A percentile compares a stretch with the other conserved stretches of the same genome.
These are phyloP conservation scores for Nannochloris sp. DNA, from an alignment of 139 green algal species.

Conservation along the genomic window DNA sequence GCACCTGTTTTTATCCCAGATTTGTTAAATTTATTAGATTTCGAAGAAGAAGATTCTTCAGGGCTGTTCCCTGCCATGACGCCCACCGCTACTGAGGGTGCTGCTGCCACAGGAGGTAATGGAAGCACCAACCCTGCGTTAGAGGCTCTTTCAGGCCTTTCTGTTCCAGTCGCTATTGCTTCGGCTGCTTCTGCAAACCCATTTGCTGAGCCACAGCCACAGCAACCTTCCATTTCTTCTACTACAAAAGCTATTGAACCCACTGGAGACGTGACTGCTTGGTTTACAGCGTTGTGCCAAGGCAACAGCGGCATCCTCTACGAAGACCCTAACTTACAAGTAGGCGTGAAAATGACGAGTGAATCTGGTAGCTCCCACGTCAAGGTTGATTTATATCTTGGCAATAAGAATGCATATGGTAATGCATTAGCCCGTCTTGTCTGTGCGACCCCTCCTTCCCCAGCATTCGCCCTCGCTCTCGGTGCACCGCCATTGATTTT, in stretches of 20 bases:
- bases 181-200: constrained; percentile 4
- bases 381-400: constrained; percentile 72
- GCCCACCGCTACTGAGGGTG: neutral
- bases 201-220: constrained; percentile 3
- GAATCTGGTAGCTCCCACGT: constrained; percentile 31
- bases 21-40: constrained; percentile 12
- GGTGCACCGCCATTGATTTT: constrained; percentile 33
- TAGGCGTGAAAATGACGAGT: constrained; percentile 77
- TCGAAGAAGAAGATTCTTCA: neutral
- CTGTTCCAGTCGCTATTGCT: neutral
- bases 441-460: constrained; percentile 23
- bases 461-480: constrained; percentile 40
- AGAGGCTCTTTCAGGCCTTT: neutral
- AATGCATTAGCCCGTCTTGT: constrained; percentile 29
- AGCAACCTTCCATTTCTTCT: neutral
- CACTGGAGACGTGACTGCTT: constrained; percentile 47
- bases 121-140: neutral
- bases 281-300: constrained; percentile 48
- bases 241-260: constrained; percentile 26
- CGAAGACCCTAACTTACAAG: constrained; percentile 87
- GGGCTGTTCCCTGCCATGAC: too few species aligned
- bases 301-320: constrained; percentile 80
- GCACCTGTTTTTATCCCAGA: neutral
- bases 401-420: constrained; percentile 75
- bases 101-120: neutral